Evolutionary conservation across 768 basidiomycete genomes (phyloP).

Genomic region (Leccinum imitatum): DNA sequence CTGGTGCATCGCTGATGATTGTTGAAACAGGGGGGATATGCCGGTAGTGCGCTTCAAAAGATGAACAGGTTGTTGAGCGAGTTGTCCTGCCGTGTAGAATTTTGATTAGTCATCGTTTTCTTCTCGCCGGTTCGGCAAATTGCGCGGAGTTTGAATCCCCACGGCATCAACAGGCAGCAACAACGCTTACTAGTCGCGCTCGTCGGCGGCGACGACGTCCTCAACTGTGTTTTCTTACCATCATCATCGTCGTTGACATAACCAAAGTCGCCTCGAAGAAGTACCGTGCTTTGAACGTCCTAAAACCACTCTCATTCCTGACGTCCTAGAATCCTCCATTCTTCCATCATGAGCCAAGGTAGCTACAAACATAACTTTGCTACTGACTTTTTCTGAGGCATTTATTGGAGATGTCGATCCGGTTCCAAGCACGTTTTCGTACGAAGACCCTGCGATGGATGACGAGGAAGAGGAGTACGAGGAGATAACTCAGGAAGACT

Average conservation of each 20-base stretch:
- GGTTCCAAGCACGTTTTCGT: conserved; percentile 47
- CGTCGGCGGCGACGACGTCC: conserved; percentile 18
- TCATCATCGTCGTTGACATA: conserved; percentile 7
- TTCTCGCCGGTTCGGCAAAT: background rate
- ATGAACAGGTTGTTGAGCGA: conserved; percentile 41
- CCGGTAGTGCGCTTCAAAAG: conserved; percentile 51
- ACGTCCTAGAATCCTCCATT: conserved; percentile 1
- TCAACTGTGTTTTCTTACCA: conserved; percentile 18
- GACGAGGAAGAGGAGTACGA: conserved; percentile 59
- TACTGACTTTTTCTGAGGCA: conserved; percentile 34
- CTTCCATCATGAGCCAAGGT: conserved; percentile 33
- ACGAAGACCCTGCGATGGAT: conserved; percentile 61
- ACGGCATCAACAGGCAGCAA: conserved; percentile 25
- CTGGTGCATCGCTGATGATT: background rate
- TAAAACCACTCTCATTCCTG: conserved; percentile 1
- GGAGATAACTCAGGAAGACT: conserved; percentile 89
- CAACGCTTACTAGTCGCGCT: conserved; percentile 28
- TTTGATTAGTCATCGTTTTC: conserved; percentile 15
- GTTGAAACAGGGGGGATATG: conserved; percentile 45
- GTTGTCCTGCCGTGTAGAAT: conserved; percentile 15
- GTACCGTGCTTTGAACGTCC: background rate
- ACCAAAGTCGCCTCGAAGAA: background rate
- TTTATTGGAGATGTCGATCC: conserved; percentile 46
- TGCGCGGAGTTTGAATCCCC: conserved; percentile 15
- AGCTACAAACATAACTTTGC: conserved; percentile 17